phyloP scores from a whole-genome alignment of 2,329 filamentous ascomycete species.

The Exophiala alcalophila region DNA sequence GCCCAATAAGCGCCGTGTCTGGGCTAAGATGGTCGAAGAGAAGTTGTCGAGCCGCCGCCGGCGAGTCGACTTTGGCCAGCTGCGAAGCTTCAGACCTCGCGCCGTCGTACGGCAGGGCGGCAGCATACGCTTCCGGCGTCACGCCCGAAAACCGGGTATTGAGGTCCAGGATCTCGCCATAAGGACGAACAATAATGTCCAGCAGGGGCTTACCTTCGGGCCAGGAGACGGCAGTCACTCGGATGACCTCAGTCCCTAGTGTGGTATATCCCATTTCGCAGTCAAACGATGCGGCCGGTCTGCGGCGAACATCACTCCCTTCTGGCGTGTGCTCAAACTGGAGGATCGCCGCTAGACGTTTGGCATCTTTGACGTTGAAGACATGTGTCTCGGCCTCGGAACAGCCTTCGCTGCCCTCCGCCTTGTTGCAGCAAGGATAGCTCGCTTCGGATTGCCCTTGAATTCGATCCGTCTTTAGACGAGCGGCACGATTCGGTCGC shows the following conservation, averaged over 20 bases:
- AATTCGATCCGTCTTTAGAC: conserved; percentile 54
- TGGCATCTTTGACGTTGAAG: conserved; percentile 76
- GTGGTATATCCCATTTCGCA: conserved; percentile 98
- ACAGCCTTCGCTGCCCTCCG: conserved; percentile 72
- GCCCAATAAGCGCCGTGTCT: conserved; percentile 79
- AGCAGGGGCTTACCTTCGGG: conserved; percentile 70
- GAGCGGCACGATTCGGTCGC: conserved; percentile 60
- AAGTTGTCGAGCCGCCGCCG: conserved; percentile 68
- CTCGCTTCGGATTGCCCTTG: conserved; percentile 58
- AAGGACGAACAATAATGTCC: conserved; percentile 79
- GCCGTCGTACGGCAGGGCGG: conserved; percentile 59
- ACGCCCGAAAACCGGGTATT: conserved; percentile 93
- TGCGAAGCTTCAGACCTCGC: conserved; percentile 36
- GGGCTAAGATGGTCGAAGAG: conserved; percentile 74
- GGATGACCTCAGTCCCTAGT: conserved; percentile 80
- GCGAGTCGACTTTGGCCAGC: conserved; percentile 73
- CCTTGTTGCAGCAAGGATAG: conserved; percentile 76
- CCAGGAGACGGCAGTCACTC: conserved; percentile 86
- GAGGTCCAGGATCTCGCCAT: conserved; percentile 81
- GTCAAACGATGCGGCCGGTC: conserved; percentile 68
- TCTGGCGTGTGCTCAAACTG: conserved; percentile 77
- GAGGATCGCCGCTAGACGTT: conserved; percentile 71
- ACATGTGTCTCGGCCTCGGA: conserved; percentile 71
- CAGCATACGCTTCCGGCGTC: conserved; percentile 69
- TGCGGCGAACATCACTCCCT: conserved; percentile 42